phyloP scores from a whole-genome alignment of 345 rosid species.

The Salix purpurea region DNA sequence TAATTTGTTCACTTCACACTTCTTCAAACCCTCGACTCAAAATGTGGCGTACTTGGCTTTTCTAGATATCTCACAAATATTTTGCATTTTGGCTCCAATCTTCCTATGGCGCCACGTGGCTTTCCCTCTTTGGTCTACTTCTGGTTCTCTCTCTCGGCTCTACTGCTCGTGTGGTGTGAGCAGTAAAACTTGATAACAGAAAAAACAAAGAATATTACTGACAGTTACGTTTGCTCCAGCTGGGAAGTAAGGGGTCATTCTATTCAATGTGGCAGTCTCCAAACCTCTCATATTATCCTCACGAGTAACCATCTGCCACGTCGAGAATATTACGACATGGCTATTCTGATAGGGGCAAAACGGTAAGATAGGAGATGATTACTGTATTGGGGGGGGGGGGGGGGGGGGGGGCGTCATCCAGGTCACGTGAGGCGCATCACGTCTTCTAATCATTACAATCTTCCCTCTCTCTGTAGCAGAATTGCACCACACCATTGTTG shows the following conservation, averaged over 20 bases:
- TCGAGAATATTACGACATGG: not conserved
- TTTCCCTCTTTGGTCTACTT: no score
- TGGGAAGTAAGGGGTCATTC: not conserved
- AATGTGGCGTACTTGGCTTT: no score
- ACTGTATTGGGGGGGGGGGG: not conserved
- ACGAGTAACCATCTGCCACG: not conserved
- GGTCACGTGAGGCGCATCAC: slow-evolving; percentile 2
- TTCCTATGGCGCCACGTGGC: no score
- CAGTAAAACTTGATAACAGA: not conserved
- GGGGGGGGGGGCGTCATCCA: not conserved
- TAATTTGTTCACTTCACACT: no score
- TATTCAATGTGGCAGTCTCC: not conserved
- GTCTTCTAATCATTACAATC: not conserved
- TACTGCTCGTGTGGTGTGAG: no score
- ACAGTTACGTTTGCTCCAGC: no score
- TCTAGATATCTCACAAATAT: no score
- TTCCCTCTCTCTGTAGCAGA: not conserved
- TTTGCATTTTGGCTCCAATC: no score
- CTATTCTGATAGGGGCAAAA: not conserved
- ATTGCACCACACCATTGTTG: not conserved
- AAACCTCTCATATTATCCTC: not conserved
- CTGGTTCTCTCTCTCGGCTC: no score
- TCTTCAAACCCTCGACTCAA: no score
- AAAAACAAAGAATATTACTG: not conserved
- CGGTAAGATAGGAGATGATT: not conserved